Evolutionary conservation across 768 basidiomycete genomes (phyloP).

Genomic region (Cubamyces sp.): DNA sequence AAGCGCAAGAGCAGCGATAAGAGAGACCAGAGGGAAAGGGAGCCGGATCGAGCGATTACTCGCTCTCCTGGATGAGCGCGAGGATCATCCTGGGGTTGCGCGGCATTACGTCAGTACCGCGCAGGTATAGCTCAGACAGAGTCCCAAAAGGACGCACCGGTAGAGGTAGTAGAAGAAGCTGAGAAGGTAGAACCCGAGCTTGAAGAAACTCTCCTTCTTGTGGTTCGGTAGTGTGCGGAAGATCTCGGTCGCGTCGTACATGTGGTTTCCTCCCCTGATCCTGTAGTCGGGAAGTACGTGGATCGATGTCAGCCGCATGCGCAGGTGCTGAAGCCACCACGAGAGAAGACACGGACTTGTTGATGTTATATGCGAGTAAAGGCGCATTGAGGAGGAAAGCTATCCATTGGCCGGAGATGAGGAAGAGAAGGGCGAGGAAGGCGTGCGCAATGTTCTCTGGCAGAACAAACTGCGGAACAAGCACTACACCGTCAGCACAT

Average conservation of each 20-base stretch:
- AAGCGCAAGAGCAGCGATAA: background rate
- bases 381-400: constrained; percentile 92
- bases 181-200: constrained; percentile 90
- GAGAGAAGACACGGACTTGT: constrained; percentile 72
- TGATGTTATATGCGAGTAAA: constrained; percentile 85
- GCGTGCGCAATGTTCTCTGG: constrained; percentile 97
- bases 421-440: constrained; percentile 86
- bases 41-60: constrained; percentile 29
- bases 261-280: constrained; percentile 91
- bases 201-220: constrained; percentile 96
- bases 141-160: constrained; percentile 53
- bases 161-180: constrained; percentile 94
- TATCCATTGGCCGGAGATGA: constrained; percentile 94
- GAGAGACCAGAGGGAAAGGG: background rate
- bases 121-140: too few relatives aligned
- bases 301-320: background rate
- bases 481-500: background rate
- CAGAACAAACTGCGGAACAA: constrained; percentile 79
- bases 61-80: constrained; percentile 52
- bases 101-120: background rate
- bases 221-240: constrained; percentile 92
- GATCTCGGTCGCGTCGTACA: constrained; percentile 99
- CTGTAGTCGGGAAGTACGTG: constrained; percentile 43
- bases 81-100: constrained; percentile 51
- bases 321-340: background rate